Base-by-base conservation (phyloP, 331 rosid species). In the Spiraea crenata region DNA sequence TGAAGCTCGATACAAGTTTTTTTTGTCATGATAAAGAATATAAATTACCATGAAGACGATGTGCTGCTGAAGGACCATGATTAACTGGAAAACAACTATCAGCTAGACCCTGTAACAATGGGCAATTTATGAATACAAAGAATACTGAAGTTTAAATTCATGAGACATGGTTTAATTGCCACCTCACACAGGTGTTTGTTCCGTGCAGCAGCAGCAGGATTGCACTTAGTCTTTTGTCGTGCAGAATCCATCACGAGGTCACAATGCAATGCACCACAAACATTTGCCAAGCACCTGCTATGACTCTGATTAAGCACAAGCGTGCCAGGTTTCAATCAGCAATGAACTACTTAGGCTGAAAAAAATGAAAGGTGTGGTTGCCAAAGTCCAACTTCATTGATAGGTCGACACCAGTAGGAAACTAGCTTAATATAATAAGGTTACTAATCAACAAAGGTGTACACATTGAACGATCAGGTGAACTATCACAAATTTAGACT, bases 181-280 rank as follows among this genome's bases (percentile, higher is more conserved):
- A 90, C 96, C 96, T 90, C 96, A 77, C 96, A 90, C 19, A 90
- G 67, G 77, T 82, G 92, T 70, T 86, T 82, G 76, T 90, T 90
- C 74, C 81, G 85, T 63, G 95, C 74, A 55, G 85, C 87, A 6
- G 96, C 95, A 48, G 95, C 85, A 62, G 96, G 87, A 75, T 88
- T 88, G 87, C 96, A 90, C 78, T 84, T 90, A 12, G 89, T 81
- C 69, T 84, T 90, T 58, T 79, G 80, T 16, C 80, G 77, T 17
- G 70, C 70, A 17, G 79, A 75, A 75, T 79, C 85, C 73, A 80
- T 76, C 34, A 63, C 82, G 49, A 64, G 76, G 68, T 90, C 92
- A 80, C 96, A 88, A 74, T 90, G 95, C 72, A 90, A 75, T 3
- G 96, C 92, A 35, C 95, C 96, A 72, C 96, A 90, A 63, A 78